phyloP scores from a whole-genome alignment of 73 alveolate genomes.

The Blepharisma japonicum region DNA sequence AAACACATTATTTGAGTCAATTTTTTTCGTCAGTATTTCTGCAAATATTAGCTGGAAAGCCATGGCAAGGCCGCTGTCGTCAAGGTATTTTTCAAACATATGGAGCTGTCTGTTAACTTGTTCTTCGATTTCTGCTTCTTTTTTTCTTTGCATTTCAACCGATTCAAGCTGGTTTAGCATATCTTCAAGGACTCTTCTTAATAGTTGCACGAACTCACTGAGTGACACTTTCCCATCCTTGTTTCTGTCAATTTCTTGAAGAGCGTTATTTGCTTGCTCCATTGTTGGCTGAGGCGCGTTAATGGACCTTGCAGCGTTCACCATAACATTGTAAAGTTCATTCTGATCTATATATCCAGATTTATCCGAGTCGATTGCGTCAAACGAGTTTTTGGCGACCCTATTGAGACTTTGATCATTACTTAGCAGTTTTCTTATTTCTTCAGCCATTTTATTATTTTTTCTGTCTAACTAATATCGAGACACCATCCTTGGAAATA shows the following conservation, averaged over 20 bases:
- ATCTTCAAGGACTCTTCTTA: slow-evolving; percentile 21
- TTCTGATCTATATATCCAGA: neutral
- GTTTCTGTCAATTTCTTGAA: slow-evolving; percentile 38
- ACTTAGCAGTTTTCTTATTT: neutral
- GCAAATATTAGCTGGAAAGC: slow-evolving; percentile 50
- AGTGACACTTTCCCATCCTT: slow-evolving; percentile 37
- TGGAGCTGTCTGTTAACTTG: slow-evolving; percentile 34
- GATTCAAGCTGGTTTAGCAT: slow-evolving; percentile 12
- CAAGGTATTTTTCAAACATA: slow-evolving; percentile 41
- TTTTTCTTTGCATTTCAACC: neutral
- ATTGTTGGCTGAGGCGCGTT: neutral
- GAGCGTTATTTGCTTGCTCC: neutral
- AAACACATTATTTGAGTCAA: slow-evolving; percentile 36
- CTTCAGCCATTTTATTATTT: neutral
- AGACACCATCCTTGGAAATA: too few species aligned
- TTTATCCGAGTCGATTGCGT: neutral
- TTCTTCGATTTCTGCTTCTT: slow-evolving; percentile 30
- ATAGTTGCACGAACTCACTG: slow-evolving; percentile 43
- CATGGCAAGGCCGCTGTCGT: slow-evolving; percentile 40
- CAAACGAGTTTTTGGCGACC: neutral
- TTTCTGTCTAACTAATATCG: too few species aligned
- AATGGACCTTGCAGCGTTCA: neutral
- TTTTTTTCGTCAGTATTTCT: slow-evolving; percentile 44
- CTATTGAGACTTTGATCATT: neutral
- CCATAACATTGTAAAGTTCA: slow-evolving; percentile 1